Conservation (phyloP, 805 yeast genomes). For the Hanseniaspora taiwanica region DNA sequence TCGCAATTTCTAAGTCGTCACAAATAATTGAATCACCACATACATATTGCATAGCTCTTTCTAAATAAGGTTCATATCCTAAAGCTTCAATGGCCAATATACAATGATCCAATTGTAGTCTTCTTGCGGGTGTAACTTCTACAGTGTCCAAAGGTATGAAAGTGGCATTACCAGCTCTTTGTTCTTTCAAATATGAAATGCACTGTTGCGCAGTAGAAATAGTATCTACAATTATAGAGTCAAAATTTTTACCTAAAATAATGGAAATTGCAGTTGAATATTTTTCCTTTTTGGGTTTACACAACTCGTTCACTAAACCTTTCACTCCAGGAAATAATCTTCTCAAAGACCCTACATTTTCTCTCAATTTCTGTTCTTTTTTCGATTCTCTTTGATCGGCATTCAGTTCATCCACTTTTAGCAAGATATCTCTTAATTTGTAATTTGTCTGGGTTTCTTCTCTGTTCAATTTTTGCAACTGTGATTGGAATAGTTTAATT, state of each 20-base stretch:
- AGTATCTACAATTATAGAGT: conserved; percentile 73
- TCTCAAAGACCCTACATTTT: conserved; percentile 54
- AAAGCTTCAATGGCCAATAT: conserved; percentile 54
- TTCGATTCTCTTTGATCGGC: conserved; percentile 67
- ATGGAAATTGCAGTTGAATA: conserved; percentile 66
- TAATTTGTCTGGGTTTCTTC: conserved; percentile 52
- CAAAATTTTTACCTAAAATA: conserved; percentile 64
- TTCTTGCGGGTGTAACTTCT: conserved; percentile 46
- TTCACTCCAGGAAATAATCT: conserved; percentile 74
- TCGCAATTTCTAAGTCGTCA: conserved; percentile 57
- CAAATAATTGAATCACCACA: conserved; percentile 73
- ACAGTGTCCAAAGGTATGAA: conserved; percentile 83
- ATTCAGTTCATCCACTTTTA: conserved; percentile 54
- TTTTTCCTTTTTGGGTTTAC: conserved; percentile 60
- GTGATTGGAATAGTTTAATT: conserved; percentile 27
- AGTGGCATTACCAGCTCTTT: conserved; percentile 72
- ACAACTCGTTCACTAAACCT: conserved; percentile 70
- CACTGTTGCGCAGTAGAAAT: conserved; percentile 58
- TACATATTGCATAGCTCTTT: conserved; percentile 66
- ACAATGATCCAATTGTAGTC: conserved; percentile 14
- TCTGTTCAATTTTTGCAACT: conserved; percentile 26
- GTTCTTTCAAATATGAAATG: conserved; percentile 68
- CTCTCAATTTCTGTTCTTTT: conserved; percentile 56
- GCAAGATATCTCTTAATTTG: conserved; percentile 44
- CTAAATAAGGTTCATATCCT: conserved; percentile 52